phyloP scores from a whole-genome alignment of 202 grass and related monocot species.

The Panicum virgatum region DNA sequence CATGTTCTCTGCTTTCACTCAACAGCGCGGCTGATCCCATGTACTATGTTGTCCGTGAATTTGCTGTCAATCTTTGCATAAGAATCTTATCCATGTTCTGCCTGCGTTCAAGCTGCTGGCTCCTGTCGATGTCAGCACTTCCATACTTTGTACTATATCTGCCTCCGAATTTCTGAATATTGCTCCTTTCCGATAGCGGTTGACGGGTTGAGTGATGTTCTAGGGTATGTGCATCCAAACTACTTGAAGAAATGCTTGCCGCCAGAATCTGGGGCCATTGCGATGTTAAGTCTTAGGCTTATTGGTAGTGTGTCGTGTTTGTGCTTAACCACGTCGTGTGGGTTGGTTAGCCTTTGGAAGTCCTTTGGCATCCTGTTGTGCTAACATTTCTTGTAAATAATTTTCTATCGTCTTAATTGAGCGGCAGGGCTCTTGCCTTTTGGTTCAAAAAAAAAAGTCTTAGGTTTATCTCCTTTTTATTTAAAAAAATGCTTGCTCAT shows the following conservation, averaged over 20 bases:
- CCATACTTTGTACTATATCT: background rate
- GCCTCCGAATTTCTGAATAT: background rate
- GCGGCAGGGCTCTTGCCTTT: too few species aligned
- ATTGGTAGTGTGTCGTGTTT: too few species aligned
- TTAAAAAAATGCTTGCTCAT: too few species aligned
- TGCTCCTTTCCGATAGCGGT: background rate
- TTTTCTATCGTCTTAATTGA: too few species aligned
- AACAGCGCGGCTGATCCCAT: background rate
- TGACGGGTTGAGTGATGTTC: background rate
- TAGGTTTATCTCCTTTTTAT: too few species aligned
- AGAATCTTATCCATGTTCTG: constrained; percentile 5
- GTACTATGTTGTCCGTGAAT: background rate
- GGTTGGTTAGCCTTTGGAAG: too few species aligned
- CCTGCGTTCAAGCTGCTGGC: background rate
- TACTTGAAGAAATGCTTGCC: background rate
- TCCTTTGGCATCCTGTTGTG: too few species aligned
- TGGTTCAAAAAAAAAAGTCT: too few species aligned
- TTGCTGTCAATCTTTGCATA: background rate
- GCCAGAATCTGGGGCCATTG: background rate
- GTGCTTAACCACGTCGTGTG: too few species aligned
- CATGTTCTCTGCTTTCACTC: background rate
- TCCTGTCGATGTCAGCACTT: background rate
- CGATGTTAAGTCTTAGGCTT: background rate
- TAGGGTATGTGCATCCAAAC: background rate
- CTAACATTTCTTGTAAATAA: too few species aligned